Evolutionary conservation across 2,329 filamentous ascomycete species (phyloP).

Genomic region (Microcyclospora tardicrescens): DNA sequence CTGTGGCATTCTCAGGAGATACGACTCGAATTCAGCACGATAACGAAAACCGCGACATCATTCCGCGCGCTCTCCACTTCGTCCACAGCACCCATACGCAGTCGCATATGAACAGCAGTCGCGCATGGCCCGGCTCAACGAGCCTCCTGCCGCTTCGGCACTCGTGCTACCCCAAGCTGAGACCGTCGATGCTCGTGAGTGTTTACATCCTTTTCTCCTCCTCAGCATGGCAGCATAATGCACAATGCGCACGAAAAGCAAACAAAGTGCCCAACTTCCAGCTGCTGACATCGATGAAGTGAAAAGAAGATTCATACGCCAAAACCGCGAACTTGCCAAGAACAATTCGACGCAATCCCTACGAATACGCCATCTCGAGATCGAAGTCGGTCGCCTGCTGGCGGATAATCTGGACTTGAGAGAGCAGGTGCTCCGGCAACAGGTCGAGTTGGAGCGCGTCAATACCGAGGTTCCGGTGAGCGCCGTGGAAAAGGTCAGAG

Average conservation of each 20-base stretch:
- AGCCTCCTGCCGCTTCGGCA: conserved; percentile 46
- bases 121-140: conserved; percentile 68
- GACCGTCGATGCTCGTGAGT: conserved; percentile 58
- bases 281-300: conserved; percentile 39
- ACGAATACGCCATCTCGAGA: conserved; percentile 63
- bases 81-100: conserved; percentile 1
- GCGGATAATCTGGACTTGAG: conserved; percentile 68
- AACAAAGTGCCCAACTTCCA: conserved; percentile 8
- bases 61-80: not conserved
- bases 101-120: conserved; percentile 4
- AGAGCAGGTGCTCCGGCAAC: conserved; percentile 55
- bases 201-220: conserved; percentile 2
- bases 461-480: conserved; percentile 46
- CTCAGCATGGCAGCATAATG: not conserved
- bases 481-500: conserved; percentile 56
- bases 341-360: conserved; percentile 66
- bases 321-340: conserved; percentile 70
- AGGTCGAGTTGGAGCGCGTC: conserved; percentile 50
- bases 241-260: conserved; percentile 23
- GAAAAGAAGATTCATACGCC: conserved; percentile 64
- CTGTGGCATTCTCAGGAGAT: too few relatives aligned
- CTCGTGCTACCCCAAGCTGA: conserved; percentile 32
- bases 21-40: too few relatives aligned
- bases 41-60: too few relatives aligned
- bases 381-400: conserved; percentile 59